Base-by-base conservation (phyloP, 768 basidiomycete species). In the Pleurotus cornucopiae region DNA sequence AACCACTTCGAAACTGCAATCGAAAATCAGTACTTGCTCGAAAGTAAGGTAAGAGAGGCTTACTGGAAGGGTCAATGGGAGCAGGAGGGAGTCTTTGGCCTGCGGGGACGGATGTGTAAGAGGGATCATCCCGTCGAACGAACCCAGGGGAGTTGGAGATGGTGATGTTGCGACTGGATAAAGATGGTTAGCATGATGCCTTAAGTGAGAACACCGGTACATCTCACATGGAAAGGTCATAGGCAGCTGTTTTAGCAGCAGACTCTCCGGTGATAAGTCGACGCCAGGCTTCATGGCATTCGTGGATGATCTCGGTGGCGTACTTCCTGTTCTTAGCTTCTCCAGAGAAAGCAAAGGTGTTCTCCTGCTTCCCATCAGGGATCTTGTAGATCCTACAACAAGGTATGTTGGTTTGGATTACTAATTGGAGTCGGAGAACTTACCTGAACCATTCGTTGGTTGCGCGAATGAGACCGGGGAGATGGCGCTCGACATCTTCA, bases 241-340 rank as follows among this genome's bases (percentile, higher is more conserved):
- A 88, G 45, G 73, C 69, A 46, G 82, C 60, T 14, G 86, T 88
- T 76, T 86, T 88, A 59, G 88, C 84, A 41, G 86, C 83, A 59
- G 72, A 76, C 61, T 97, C 90, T 60, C 94, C 93, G 52, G 74
- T 76, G 70, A 94, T 80, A 64, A 99, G 83, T 67, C 91, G 91
- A 66, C 94, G 91, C 97, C 97, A 99, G 38, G 97, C 91, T 72
- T 98, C 97, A 69, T 98, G 89, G 75, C 92, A 95, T 71, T 99
- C 97, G 73, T 97, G 95, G 68, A 99, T 90, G 76, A 98, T 97
- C 75, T 98, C 96, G 54, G 91, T 93, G 30, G 97, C 97, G 70
- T 98, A 99, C 73, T 96, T 97, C 82, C 96, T 97, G 82, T 97
- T 97, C 80, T 98, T 99, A 61, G 96, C 96, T 76, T 99, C 97